These are phyloP conservation scores for Tremella yokohamensis DNA, from an alignment of 768 basidiomycete species.

Conservation along the genomic window DNA sequence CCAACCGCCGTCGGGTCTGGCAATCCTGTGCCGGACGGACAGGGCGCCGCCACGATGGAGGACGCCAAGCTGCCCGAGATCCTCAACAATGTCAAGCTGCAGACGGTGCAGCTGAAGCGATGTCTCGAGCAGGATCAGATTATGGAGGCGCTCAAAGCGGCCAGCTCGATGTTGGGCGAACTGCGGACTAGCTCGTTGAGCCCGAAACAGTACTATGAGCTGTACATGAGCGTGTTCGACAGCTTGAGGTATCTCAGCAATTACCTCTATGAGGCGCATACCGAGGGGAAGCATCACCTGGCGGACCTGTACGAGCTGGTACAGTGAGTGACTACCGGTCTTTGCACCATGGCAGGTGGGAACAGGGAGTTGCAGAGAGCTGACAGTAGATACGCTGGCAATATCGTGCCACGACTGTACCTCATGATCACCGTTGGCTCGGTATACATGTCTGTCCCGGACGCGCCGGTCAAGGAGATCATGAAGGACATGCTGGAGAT, in stretches of 20 bases:
- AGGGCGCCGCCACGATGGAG: conserved; percentile 34
- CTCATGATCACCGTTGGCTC: conserved; percentile 99
- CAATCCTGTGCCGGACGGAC: too few species aligned
- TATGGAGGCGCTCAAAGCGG: conserved; percentile 97
- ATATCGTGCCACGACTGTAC: conserved; percentile 55
- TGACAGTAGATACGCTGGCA: conserved; percentile 41
- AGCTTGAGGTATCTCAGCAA: conserved; percentile 83
- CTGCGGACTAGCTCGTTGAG: conserved; percentile 87
- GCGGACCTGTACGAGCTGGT: conserved; percentile 99
- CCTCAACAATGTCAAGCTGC: conserved; percentile 48
- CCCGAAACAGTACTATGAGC: conserved; percentile 93
- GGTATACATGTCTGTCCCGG: conserved; percentile 97
- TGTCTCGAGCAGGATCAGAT: conserved; percentile 90
- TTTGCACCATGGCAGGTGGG: not conserved
- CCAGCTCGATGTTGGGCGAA: conserved; percentile 95
- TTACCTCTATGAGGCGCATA: conserved; percentile 95
- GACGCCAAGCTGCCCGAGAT: conserved; percentile 49
- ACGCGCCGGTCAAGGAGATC: conserved; percentile 96
- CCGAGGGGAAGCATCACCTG: conserved; percentile 83
- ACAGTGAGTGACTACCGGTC: conserved; percentile 65
- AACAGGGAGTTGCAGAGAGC: not conserved
- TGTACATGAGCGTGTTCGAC: conserved; percentile 99
- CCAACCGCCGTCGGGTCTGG: not conserved
- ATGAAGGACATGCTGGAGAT: conserved; percentile 99
- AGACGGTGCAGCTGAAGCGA: conserved; percentile 92